Evolutionary conservation across 2,329 filamentous ascomycete genomes (phyloP).

Genomic region (Fusarium nematophilum): DNA sequence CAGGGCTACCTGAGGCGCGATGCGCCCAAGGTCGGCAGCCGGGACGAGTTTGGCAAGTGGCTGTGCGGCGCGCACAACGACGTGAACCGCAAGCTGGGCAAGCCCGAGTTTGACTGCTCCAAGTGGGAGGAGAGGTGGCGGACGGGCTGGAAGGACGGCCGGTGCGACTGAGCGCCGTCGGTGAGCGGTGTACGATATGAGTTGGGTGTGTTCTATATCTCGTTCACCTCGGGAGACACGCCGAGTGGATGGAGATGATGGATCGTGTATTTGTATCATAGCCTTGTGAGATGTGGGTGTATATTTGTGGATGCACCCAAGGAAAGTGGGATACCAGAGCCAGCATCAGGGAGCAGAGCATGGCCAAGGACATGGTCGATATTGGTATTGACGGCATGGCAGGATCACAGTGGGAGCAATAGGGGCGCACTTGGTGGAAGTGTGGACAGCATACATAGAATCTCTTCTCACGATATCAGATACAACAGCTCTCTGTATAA

Average conservation of each 20-base stretch:
- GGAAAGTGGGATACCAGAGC: slow-evolving; percentile 12
- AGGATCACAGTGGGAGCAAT: slow-evolving; percentile 15
- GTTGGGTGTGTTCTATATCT: neutral
- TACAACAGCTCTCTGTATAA: slow-evolving; percentile 12
- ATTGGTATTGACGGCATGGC: slow-evolving; percentile 7
- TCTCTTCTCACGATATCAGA: slow-evolving; percentile 38
- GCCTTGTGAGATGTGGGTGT: slow-evolving; percentile 9
- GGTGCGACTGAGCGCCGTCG: slow-evolving; percentile 61
- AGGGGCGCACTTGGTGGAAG: slow-evolving; percentile 1
- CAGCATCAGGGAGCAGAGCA: neutral
- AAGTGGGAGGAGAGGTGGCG: slow-evolving; percentile 95
- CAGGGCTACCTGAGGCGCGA: slow-evolving; percentile 81
- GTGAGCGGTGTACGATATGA: slow-evolving; percentile 33
- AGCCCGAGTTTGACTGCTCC: slow-evolving; percentile 88
- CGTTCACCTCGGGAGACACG: neutral
- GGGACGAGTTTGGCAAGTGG: slow-evolving; percentile 82
- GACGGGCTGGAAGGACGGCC: slow-evolving; percentile 83
- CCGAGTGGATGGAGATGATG: slow-evolving; percentile 15
- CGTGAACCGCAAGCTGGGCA: slow-evolving; percentile 90
- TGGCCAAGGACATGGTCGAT: slow-evolving; percentile 20
- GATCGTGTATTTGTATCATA: slow-evolving; percentile 8
- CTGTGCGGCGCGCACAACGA: slow-evolving; percentile 89
- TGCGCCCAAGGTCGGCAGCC: slow-evolving; percentile 68
- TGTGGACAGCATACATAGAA: slow-evolving; percentile 31
- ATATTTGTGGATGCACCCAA: slow-evolving; percentile 28